These are phyloP conservation scores for Naegleria fowleri DNA, from an alignment of 208 protist genomes.

Conservation along the genomic window DNA sequence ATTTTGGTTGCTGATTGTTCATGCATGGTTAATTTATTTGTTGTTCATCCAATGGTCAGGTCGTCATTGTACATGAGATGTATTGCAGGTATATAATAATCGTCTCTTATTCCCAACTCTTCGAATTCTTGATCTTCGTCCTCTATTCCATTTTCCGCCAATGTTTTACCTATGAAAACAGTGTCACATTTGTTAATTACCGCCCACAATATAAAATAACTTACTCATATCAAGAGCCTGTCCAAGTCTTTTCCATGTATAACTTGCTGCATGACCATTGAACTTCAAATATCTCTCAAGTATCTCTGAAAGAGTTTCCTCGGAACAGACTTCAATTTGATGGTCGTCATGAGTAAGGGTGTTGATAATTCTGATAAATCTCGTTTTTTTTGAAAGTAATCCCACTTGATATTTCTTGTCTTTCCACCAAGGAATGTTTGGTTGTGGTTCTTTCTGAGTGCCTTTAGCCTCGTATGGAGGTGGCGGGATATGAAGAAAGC, in stretches of 20 bases:
- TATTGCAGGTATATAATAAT: slow-evolving; percentile 80
- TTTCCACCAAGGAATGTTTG: slow-evolving; percentile 71
- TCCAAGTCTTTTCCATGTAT: slow-evolving; percentile 77
- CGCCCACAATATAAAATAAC: not conserved
- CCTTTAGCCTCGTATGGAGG: slow-evolving; percentile 66
- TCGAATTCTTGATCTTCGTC: slow-evolving; percentile 81
- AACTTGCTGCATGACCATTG: slow-evolving; percentile 80
- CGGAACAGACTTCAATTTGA: slow-evolving; percentile 77
- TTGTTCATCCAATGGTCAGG: slow-evolving; percentile 60
- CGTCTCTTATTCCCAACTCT: slow-evolving; percentile 70
- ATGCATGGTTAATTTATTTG: no score
- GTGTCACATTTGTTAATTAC: not conserved
- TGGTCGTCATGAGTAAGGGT: slow-evolving; percentile 73
- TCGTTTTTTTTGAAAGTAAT: slow-evolving; percentile 68
- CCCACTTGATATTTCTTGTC: slow-evolving; percentile 74
- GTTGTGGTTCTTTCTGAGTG: slow-evolving; percentile 60
- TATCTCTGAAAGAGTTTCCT: slow-evolving; percentile 81
- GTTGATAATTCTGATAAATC: slow-evolving; percentile 79
- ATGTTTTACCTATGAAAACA: slow-evolving; percentile 60
- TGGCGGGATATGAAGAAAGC: slow-evolving; percentile 75
- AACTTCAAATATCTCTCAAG: slow-evolving; percentile 70
- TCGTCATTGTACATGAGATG: slow-evolving; percentile 88
- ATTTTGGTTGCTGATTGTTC: no score
- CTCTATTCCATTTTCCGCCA: slow-evolving; percentile 74
- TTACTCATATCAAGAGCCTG: slow-evolving; percentile 70